Evolutionary conservation across 1,284 basidiomycete genomes (phyloP).

Genomic region (Apiotrichum gracile): DNA sequence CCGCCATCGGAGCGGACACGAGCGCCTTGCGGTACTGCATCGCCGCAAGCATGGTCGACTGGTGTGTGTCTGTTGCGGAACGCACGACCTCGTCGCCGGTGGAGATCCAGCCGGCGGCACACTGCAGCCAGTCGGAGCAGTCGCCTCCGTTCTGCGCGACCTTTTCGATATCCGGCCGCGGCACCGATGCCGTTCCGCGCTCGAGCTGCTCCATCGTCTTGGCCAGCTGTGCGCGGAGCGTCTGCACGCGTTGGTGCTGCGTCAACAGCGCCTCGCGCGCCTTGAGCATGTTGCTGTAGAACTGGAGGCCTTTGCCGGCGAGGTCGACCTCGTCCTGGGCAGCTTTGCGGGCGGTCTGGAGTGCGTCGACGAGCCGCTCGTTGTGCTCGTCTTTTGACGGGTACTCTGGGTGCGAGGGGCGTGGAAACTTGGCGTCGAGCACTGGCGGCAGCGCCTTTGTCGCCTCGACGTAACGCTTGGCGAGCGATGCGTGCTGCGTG

Average conservation of each 20-base stretch:
- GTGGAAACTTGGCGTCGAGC: conserved; percentile 21
- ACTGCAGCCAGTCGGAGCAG: conserved; percentile 10
- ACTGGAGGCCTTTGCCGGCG: conserved; percentile 17
- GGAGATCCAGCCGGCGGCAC: conserved; percentile 8
- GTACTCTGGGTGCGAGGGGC: conserved; percentile 26
- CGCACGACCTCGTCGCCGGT: conserved; percentile 6
- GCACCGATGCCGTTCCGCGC: neutral
- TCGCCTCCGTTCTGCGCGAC: conserved; percentile 3
- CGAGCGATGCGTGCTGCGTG: conserved; percentile 16
- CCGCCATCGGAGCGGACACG: conserved; percentile 5
- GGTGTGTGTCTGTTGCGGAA: conserved; percentile 6
- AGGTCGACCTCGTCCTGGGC: conserved; percentile 13
- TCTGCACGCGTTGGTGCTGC: conserved; percentile 6
- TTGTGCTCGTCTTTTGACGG: conserved; percentile 26
- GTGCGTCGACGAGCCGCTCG: conserved; percentile 3
- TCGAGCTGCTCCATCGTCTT: conserved; percentile 2
- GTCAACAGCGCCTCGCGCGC: conserved; percentile 10
- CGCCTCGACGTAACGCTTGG: conserved; percentile 4
- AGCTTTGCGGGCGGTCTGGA: conserved; percentile 6
- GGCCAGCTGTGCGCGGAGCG: conserved; percentile 6
- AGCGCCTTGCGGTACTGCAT: conserved; percentile 18
- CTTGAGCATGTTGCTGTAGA: conserved; percentile 21
- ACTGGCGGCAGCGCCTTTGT: conserved; percentile 15
- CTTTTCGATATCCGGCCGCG: conserved; percentile 11
- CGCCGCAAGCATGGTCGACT: conserved; percentile 13